Base-by-base conservation (phyloP, 257 asterid species). In the Hygrophila difformis region DNA sequence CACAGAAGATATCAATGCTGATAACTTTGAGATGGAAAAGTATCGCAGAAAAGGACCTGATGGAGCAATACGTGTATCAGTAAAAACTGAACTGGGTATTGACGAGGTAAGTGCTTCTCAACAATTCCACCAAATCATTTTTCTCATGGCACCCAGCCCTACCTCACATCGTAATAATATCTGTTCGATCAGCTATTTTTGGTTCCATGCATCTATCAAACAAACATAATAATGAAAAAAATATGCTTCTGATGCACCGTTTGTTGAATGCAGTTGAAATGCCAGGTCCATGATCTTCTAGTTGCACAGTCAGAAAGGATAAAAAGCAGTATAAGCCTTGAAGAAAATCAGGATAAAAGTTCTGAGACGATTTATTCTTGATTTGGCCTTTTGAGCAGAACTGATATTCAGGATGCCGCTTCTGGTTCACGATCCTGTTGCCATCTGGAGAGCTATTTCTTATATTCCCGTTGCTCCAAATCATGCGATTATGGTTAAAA, bases 1-100 rank as follows among this genome's bases (percentile, higher is more conserved):
- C 53, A 85, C 88, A 1, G 96, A 89, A 59, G 91, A 79, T 66
- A 65, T 67, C 45, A 63, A 52, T 33, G 46, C 13, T 18, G 86
- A 85, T 66, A 60, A 68, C 57, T 15, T 55, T 39, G 96, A 85
- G 70, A 82, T 89, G 36, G 73, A 80, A 51, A 70, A 59, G 59
- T 89, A 85, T 46, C 87, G 93, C 37, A 76, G 66, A 71, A 47
- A 46, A 74, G 98, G 96, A 52, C 98, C 96, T 49, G 88, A 73
- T 52, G 96, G 87, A 60, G 88, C 98, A 31, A 0, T 82, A 39
- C 77, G 49, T 31, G 98, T 77, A 50, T 89, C 98, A 40, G 92
- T 77, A 43, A 82, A 19, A 62, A 77, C 59, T 51, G 77, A 78
- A 71, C 35, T 60, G 44, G 93, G 94, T 17, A 72, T 89, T 56